Percentiles rank a stretch among this genome's conserved stretches.
Conservation (phyloP, 192 early-diverging fungal species). For the Coemansia sp. region DNA sequence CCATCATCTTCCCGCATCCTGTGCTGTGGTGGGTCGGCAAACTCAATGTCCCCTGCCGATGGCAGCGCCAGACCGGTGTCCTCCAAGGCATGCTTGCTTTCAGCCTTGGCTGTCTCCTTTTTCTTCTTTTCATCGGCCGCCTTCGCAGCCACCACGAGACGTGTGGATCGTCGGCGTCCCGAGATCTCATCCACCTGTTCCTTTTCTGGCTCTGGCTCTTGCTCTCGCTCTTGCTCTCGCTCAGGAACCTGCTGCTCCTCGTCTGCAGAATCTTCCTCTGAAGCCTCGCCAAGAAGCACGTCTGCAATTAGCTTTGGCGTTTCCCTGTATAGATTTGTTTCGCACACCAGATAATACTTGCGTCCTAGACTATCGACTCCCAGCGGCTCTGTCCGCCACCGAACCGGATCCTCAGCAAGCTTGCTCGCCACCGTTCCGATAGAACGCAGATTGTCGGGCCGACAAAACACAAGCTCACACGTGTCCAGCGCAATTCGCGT, state of each 20-base stretch:
- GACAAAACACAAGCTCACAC: slow-evolving; percentile 27
- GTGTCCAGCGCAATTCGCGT: slow-evolving; percentile 23
- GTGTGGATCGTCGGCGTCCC: slow-evolving; percentile 19
- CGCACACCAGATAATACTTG: slow-evolving; percentile 37
- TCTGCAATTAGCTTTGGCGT: slow-evolving; percentile 21
- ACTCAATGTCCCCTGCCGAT: slow-evolving; percentile 13
- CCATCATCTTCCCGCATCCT: slow-evolving; percentile 30
- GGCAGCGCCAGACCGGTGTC: neutral
- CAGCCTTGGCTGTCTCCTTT: neutral
- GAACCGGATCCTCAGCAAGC: slow-evolving; percentile 1
- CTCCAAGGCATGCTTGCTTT: neutral
- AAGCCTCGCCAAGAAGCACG: slow-evolving; percentile 16
- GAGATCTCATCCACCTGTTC: neutral
- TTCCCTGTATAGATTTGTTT: slow-evolving; percentile 26
- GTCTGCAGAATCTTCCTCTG: neutral
- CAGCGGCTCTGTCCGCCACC: slow-evolving; percentile 17
- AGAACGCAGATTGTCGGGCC: slow-evolving; percentile 19
- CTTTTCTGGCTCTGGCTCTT: neutral
- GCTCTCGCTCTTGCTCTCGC: neutral
- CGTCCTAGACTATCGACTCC: slow-evolving; percentile 22
- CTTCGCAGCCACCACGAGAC: slow-evolving; percentile 7
- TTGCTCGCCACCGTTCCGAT: neutral
- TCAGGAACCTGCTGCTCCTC: slow-evolving; percentile 3
- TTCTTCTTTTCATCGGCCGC: neutral
- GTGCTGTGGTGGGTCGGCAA: slow-evolving; percentile 27